Conservation (phyloP, 305 asterid genomes). For the Lippia alba region DNA sequence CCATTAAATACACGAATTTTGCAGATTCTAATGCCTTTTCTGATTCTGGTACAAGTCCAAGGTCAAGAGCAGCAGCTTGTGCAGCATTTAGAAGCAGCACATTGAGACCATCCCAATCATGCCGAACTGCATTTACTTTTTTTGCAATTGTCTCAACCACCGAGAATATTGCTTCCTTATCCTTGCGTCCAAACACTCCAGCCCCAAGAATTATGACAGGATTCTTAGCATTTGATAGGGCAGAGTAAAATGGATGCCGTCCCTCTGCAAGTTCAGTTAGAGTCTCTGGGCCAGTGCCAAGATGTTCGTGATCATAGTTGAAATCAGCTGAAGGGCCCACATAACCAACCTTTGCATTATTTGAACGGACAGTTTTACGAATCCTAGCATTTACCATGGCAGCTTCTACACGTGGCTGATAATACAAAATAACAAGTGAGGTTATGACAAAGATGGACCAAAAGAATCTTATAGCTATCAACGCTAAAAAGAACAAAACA, state of each 20-base stretch:
- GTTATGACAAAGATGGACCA: constrained; percentile 1
- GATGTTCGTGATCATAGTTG: constrained; percentile 89
- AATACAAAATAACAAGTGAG: constrained; percentile 39
- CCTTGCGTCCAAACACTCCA: constrained; percentile 74
- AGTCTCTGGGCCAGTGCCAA: constrained; percentile 80
- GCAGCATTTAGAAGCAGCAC: constrained; percentile 82
- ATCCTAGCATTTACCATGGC: constrained; percentile 98
- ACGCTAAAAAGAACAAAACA: constrained; percentile 51
- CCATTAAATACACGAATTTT: constrained; percentile 88
- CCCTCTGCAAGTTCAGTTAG: constrained; percentile 77
- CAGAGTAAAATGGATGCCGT: constrained; percentile 74
- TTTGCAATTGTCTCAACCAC: constrained; percentile 71
- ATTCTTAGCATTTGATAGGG: constrained; percentile 76
- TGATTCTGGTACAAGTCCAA: constrained; percentile 71
- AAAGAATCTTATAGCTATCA: constrained; percentile 40
- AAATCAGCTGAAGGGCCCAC: constrained; percentile 84
- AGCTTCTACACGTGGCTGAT: constrained; percentile 96
- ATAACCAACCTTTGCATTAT: constrained; percentile 87
- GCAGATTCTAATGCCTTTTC: constrained; percentile 75
- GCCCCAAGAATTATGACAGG: constrained; percentile 87
- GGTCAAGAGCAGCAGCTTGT: constrained; percentile 98
- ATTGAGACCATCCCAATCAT: constrained; percentile 89
- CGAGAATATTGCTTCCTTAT: constrained; percentile 79
- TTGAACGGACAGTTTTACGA: constrained; percentile 80
- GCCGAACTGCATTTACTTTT: constrained; percentile 67